Conservation (phyloP, 1,284 basidiomycete species). For the Gomphus bonarii region DNA sequence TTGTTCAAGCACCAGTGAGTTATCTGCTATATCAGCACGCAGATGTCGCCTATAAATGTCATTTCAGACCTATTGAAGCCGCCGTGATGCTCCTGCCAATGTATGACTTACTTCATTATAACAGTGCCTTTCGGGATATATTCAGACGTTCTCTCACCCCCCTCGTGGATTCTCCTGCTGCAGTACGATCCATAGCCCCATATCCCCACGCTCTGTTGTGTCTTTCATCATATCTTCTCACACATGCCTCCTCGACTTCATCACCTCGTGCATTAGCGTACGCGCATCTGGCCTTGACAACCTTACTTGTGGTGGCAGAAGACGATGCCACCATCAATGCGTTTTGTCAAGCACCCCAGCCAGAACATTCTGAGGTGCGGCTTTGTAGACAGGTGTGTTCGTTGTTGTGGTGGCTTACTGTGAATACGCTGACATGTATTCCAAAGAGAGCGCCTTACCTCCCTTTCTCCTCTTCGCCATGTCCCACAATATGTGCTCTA, state of each 20-base stretch:
- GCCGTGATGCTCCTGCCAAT: conserved; percentile 45
- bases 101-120: conserved; percentile 46
- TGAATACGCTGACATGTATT: not conserved
- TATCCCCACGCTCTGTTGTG: conserved; percentile 38
- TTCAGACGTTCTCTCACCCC: conserved; percentile 28
- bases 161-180: conserved; percentile 9
- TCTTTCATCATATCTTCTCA: conserved; percentile 49
- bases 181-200: conserved; percentile 16
- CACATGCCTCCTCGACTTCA: conserved; percentile 49
- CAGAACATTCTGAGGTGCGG: conserved; percentile 25
- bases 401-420: not conserved
- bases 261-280: conserved; percentile 49
- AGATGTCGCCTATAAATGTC: not conserved
- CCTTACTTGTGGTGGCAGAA: conserved; percentile 38
- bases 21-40: not conserved
- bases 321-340: conserved; percentile 35
- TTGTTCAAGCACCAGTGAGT: conserved; percentile 47
- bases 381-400: conserved; percentile 49
- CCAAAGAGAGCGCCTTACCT: conserved; percentile 41
- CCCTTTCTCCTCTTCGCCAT: conserved; percentile 26
- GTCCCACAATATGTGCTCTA: conserved; percentile 41
- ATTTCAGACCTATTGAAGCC: conserved; percentile 48
- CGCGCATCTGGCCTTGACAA: conserved; percentile 43
- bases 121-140: conserved; percentile 34
- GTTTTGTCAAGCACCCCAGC: conserved; percentile 27